These are phyloP conservation scores for Aureobasidium sp. DNA, from an alignment of 2,329 filamentous ascomycete genomes.

Conservation along the genomic window DNA sequence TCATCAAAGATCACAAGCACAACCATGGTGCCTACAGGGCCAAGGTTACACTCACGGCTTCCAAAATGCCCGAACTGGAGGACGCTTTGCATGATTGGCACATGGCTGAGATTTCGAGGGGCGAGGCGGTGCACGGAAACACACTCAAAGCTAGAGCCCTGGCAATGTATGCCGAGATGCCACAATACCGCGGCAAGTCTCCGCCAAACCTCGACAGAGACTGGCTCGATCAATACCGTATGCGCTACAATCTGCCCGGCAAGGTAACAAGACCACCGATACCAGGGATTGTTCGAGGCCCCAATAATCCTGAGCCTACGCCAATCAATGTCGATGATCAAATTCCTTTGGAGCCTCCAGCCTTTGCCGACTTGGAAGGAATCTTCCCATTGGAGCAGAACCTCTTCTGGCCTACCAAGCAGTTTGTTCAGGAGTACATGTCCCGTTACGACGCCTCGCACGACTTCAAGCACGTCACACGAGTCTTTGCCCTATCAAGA, in stretches of 20 bases:
- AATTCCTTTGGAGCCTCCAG: conserved; percentile 10
- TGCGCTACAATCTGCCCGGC: conserved; percentile 15
- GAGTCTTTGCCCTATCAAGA: conserved; percentile 66
- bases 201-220: conserved; percentile 16
- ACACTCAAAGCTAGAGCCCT: conserved; percentile 18
- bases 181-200: conserved; percentile 15
- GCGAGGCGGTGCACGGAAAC: conserved; percentile 17
- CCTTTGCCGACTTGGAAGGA: conserved; percentile 13
- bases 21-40: conserved; percentile 15
- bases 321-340: background rate
- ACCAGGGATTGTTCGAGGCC: conserved; percentile 6
- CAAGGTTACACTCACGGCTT: conserved; percentile 4
- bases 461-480: conserved; percentile 75
- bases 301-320: background rate
- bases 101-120: conserved; percentile 14
- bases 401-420: conserved; percentile 32
- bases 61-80: conserved; percentile 17
- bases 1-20: conserved; percentile 16
- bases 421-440: conserved; percentile 65
- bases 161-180: conserved; percentile 16
- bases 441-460: conserved; percentile 74
- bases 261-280: conserved; percentile 11
- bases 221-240: conserved; percentile 18
- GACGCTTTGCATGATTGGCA: conserved; percentile 17
- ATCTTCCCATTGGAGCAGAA: conserved; percentile 13